phyloP scores from a whole-genome alignment of 1,139 yeast species.

The Suhomyces ambrosiae region DNA sequence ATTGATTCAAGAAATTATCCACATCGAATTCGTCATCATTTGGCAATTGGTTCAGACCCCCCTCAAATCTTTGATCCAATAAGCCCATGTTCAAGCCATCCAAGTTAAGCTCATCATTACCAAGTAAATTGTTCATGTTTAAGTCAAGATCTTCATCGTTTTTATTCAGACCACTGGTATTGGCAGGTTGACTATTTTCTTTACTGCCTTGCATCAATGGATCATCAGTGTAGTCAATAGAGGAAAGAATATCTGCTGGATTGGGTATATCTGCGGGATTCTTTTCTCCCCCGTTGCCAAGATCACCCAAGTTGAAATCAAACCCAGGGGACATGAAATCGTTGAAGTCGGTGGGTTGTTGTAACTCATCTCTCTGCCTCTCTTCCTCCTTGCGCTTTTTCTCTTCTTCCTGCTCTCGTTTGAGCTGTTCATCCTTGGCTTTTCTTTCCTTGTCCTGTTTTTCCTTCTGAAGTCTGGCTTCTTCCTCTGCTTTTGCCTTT shows the following conservation, averaged over 20 bases:
- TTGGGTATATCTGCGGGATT: conserved; percentile 33
- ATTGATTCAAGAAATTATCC: conserved; percentile 49
- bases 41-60: conserved; percentile 23
- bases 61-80: conserved; percentile 38
- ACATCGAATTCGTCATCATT: conserved; percentile 49
- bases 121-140: conserved; percentile 45
- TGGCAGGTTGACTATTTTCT: conserved; percentile 4
- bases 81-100: conserved; percentile 50
- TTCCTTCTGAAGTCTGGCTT: conserved; percentile 15
- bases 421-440: conserved; percentile 24
- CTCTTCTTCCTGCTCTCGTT: conserved; percentile 24
- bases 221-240: conserved; percentile 32
- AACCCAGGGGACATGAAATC: conserved; percentile 32
- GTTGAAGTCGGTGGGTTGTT: conserved; percentile 17
- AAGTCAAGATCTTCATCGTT: conserved; percentile 28
- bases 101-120: conserved; percentile 46
- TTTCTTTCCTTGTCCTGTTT: conserved; percentile 15
- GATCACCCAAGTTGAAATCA: conserved; percentile 33
- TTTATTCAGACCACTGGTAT: conserved; percentile 3
- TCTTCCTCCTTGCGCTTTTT: conserved; percentile 14
- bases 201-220: conserved; percentile 8
- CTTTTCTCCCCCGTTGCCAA: conserved; percentile 15
- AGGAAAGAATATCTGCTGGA: conserved; percentile 42
- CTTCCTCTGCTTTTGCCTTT: conserved; percentile 16
- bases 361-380: conserved; percentile 10